phyloP scores from a whole-genome alignment of 805 yeast species.

The Metschnikowia anglica region DNA sequence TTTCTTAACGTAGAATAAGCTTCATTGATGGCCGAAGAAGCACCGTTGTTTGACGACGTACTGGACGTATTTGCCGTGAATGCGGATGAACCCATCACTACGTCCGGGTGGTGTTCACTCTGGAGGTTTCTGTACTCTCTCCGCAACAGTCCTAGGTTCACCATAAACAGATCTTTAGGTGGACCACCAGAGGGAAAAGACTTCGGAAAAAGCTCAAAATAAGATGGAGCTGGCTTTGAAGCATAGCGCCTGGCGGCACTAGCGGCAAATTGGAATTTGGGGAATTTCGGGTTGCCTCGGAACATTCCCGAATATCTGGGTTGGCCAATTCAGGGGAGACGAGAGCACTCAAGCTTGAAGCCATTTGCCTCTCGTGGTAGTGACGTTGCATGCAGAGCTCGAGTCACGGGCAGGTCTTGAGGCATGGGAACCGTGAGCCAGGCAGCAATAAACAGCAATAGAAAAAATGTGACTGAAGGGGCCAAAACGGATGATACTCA shows the following conservation, averaged over 20 bases:
- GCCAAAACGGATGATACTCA: too few relatives aligned
- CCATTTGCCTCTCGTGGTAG: too few relatives aligned
- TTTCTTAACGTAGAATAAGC: slow-evolving; percentile 72
- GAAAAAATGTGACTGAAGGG: too few relatives aligned
- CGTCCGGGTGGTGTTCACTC: slow-evolving; percentile 80
- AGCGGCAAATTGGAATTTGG: too few relatives aligned
- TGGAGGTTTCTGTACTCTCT: slow-evolving; percentile 76
- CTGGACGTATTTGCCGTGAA: slow-evolving; percentile 9
- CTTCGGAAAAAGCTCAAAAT: slow-evolving; percentile 70
- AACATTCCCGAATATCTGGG: neutral
- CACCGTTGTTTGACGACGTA: slow-evolving; percentile 8
- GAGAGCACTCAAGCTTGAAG: too few relatives aligned
- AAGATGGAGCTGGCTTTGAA: slow-evolving; percentile 21
- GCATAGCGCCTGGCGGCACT: neutral
- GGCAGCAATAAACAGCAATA: too few relatives aligned
- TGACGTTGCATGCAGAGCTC: too few relatives aligned
- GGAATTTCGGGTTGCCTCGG: neutral
- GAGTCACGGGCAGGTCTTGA: too few relatives aligned
- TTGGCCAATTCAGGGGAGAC: too few relatives aligned
- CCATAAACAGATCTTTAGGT: slow-evolving; percentile 54
- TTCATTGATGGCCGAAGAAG: slow-evolving; percentile 56
- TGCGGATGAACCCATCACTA: slow-evolving; percentile 31
- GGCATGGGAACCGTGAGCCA: too few relatives aligned
- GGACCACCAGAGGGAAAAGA: slow-evolving; percentile 69
- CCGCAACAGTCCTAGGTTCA: slow-evolving; percentile 58